phyloP scores from a whole-genome alignment of 2,329 filamentous ascomycete genomes.

The Waltergamsia citrina region DNA sequence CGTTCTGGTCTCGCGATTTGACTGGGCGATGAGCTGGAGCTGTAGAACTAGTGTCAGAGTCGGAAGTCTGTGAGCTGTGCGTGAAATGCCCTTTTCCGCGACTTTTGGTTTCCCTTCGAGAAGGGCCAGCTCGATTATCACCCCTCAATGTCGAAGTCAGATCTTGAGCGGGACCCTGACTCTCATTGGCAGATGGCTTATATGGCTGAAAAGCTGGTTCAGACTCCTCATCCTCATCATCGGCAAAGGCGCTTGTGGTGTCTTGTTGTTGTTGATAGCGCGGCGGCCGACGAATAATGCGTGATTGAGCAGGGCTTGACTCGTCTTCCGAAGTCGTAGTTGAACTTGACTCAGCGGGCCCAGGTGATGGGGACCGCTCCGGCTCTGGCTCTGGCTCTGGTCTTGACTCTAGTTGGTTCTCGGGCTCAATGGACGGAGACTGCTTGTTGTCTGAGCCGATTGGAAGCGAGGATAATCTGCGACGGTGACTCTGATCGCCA shows the following conservation, averaged over 20 bases:
- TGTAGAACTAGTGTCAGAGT: conserved; percentile 51
- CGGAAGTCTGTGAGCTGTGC: conserved; percentile 46
- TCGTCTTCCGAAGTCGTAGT: conserved; percentile 33
- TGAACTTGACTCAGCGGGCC: conserved; percentile 26
- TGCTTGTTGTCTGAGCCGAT: conserved; percentile 15
- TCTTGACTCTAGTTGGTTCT: no score
- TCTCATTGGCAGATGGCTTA: conserved; percentile 22
- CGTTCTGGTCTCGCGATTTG: conserved; percentile 20
- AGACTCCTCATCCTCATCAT: conserved; percentile 46
- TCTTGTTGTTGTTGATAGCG: conserved; percentile 34
- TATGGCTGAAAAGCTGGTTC: conserved; percentile 47
- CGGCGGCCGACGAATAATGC: conserved; percentile 50
- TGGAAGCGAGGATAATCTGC: conserved; percentile 34
- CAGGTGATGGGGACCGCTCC: conserved; percentile 20
- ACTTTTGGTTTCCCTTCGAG: conserved; percentile 15
- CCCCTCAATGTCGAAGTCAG: conserved; percentile 43
- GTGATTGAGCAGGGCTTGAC: conserved; percentile 45
- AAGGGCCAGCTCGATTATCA: conserved; percentile 22
- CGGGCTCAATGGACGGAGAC: conserved; percentile 11
- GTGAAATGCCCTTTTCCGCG: conserved; percentile 16
- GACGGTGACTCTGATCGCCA: conserved; percentile 20
- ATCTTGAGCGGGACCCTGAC: conserved; percentile 29
- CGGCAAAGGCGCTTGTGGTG: conserved; percentile 25
- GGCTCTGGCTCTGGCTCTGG: conserved; percentile 8
- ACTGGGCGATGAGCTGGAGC: conserved; percentile 23